phyloP scores from a whole-genome alignment of 2,329 filamentous ascomycete genomes.

The Fusarium acutatum region DNA sequence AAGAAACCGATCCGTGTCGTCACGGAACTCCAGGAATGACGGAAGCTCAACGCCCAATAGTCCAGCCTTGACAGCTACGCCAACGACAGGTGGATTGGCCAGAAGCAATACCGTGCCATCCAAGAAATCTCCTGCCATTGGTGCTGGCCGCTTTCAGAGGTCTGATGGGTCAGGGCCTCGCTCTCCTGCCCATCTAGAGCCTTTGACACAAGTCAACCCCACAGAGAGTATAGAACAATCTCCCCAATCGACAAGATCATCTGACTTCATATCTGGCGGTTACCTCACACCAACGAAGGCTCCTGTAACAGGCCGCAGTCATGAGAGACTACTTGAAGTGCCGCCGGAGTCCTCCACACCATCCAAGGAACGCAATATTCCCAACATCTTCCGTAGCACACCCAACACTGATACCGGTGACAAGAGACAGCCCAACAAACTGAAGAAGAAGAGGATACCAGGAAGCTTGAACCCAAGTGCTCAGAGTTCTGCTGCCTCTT shows the following conservation, averaged over 20 bases:
- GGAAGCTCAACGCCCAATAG: conserved; percentile 75
- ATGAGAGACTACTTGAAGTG: conserved; percentile 57
- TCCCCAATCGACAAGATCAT: conserved; percentile 43
- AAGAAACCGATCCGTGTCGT: conserved; percentile 91
- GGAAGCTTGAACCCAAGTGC: conserved; percentile 84
- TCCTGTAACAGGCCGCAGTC: conserved; percentile 54
- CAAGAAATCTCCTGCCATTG: conserved; percentile 80
- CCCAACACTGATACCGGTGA: conserved; percentile 68
- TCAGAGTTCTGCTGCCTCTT: conserved; percentile 86
- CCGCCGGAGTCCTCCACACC: conserved; percentile 60
- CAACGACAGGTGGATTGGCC: conserved; percentile 64
- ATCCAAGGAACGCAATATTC: conserved; percentile 71
- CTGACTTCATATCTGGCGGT: conserved; percentile 37
- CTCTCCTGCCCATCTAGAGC: conserved; percentile 49
- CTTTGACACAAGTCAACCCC: conserved; percentile 48
- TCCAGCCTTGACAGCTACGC: conserved; percentile 62
- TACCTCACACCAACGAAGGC: conserved; percentile 42
- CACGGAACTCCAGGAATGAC: conserved; percentile 82
- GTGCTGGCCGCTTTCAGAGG: conserved; percentile 71
- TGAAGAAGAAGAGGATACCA: conserved; percentile 85
- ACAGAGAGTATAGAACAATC: conserved; percentile 34
- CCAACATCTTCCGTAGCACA: conserved; percentile 76
- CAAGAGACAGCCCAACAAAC: conserved; percentile 83
- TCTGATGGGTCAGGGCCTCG: conserved; percentile 43
- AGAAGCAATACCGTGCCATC: conserved; percentile 93